Base-by-base conservation (phyloP, 208 protist genomes). In the Trypanosoma rangeli region DNA sequence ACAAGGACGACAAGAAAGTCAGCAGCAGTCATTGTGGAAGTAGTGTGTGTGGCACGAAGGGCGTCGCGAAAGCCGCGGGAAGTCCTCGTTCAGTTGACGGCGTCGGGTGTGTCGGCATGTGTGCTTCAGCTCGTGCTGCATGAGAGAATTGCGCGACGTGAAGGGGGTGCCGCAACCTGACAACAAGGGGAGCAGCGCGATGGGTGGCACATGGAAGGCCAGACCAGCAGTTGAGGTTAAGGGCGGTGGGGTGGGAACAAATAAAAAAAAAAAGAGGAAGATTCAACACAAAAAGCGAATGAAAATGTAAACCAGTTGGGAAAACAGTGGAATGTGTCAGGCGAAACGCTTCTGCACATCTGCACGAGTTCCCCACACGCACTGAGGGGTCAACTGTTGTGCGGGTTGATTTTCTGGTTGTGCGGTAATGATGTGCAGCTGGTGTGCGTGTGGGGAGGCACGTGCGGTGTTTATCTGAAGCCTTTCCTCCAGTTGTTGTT, bases 331-430 rank as follows among this genome's bases (percentile, higher is more conserved):
- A 55, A 55, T 26, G 50, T 29, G 8, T 55, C 26, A 10, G 7
- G 12, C 42, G 13, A 5, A 1, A 46, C 7, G 42, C 13, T 46
- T 46, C 15, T 10, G 13, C 42, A 18, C 42, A 18, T 18, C 42
- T 37, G 0, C 26, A 26, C 28, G 18, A n/a, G 7, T 0, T 26
- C 15, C 31, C 29, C 22, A 37, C 15, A 35, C 28, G 4, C 29
- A 37, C 22, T 31, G 29, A 37, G 29, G 28, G 31, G 22, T 26
- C 28, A 55, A 65, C 60, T 37, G 35, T 62, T 62, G 57, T 62
- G 57, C 57, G 57, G 29, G 57, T 62, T 62, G 57, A 24, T 28
- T 39, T 59, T 39, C 3, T 59, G 22, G 8, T 9, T 18, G 42
- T n/a, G n/a, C n/a, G 13, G 13, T 9, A 5, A 46, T 20, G 12